Evolutionary conservation across 306 rosid species (phyloP).

Genomic region (Quercus agrifolia): DNA sequence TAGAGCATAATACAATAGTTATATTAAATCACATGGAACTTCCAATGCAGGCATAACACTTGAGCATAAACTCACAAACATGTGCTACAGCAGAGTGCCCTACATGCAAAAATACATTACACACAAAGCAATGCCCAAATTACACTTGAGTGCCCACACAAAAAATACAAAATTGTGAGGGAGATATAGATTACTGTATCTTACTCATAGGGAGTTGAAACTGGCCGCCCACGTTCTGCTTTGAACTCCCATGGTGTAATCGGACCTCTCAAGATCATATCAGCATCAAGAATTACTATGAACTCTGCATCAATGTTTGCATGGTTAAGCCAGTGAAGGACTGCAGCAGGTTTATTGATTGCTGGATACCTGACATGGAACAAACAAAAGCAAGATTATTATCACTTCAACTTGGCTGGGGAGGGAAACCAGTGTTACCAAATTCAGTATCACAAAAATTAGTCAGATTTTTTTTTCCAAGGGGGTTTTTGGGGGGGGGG

Average conservation of each 20-base stretch:
- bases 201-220: slow-evolving; percentile 98
- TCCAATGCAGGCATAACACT: background rate
- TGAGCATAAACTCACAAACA: background rate
- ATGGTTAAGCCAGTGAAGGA: slow-evolving; percentile 99
- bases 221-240: slow-evolving; percentile 84
- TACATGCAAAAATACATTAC: slow-evolving; percentile 1
- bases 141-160: background rate
- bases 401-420: background rate
- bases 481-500: too few species aligned
- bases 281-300: slow-evolving; percentile 97
- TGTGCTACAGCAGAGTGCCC: too few species aligned
- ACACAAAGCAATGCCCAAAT: background rate
- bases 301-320: slow-evolving; percentile 79
- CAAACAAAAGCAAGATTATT: slow-evolving; percentile 8
- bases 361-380: slow-evolving; percentile 84
- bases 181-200: slow-evolving; percentile 19
- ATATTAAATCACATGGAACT: background rate
- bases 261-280: slow-evolving; percentile 95
- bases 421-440: background rate
- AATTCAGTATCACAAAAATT: background rate
- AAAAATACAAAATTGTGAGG: background rate
- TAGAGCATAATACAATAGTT: slow-evolving; percentile 13
- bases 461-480: too few species aligned
- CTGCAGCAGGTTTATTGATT: slow-evolving; percentile 96
- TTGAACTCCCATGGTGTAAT: slow-evolving; percentile 98